These are phyloP conservation scores for Russula virescens DNA, from an alignment of 768 basidiomycete genomes.

Conservation along the genomic window DNA sequence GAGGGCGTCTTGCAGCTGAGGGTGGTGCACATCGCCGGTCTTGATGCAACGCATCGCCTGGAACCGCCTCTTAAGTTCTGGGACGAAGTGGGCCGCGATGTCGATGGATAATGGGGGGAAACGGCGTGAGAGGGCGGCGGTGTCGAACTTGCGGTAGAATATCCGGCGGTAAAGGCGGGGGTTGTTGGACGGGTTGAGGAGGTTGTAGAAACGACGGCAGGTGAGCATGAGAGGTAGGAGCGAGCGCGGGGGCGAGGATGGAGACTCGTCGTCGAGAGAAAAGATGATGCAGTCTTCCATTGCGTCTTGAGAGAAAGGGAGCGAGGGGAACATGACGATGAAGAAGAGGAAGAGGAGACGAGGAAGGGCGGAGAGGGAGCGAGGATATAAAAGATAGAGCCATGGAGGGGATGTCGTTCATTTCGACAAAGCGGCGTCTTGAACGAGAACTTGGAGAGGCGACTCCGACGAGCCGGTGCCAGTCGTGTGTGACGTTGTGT, in stretches of 20 bases:
- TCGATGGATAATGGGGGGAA: conserved; percentile 39
- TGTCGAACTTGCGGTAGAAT: conserved; percentile 65
- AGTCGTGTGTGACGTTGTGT: conserved; percentile 18
- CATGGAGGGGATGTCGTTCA: conserved; percentile 16
- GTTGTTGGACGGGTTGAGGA: conserved; percentile 49
- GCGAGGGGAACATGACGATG: conserved; percentile 10
- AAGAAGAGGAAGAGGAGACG: neutral
- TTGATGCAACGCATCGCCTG: conserved; percentile 13
- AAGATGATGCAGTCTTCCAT: conserved; percentile 72
- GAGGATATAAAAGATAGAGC: conserved; percentile 16
- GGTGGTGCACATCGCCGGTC: conserved; percentile 6
- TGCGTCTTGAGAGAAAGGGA: conserved; percentile 45
- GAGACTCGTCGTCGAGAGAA: conserved; percentile 38
- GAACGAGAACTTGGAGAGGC: conserved; percentile 18
- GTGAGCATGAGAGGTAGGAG: conserved; percentile 50
- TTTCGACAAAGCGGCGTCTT: conserved; percentile 23
- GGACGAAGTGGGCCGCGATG: conserved; percentile 41
- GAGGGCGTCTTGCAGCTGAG: conserved; percentile 8
- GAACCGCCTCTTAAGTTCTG: conserved; percentile 25
- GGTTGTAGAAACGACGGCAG: conserved; percentile 43
- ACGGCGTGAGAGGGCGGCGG: conserved; percentile 42
- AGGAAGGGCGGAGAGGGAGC: conserved; percentile 5
- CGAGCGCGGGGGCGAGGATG: conserved; percentile 51
- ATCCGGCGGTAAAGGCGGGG: conserved; percentile 65
- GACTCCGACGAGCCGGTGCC: conserved; percentile 22